These are phyloP conservation scores for Calonectria fujianensis DNA, from an alignment of 2,329 filamentous ascomycete species.

Conservation along the genomic window DNA sequence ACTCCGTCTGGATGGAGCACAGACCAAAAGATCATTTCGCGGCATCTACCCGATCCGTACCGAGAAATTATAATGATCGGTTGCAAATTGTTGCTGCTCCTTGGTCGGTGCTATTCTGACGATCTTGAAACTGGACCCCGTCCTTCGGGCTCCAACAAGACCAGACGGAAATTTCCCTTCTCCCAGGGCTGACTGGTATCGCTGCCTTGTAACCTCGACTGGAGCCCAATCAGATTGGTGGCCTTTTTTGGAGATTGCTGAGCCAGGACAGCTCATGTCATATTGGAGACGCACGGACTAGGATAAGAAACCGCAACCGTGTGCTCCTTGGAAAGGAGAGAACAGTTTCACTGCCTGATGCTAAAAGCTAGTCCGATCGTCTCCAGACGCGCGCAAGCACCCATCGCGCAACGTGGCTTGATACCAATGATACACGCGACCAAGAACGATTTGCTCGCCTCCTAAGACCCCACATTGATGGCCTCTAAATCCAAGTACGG, in stretches of 20 bases:
- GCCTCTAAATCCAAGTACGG: background rate
- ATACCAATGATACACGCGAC: conserved; percentile 17
- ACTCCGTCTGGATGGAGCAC: conserved; percentile 1
- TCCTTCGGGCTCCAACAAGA: background rate
- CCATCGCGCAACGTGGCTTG: conserved; percentile 20
- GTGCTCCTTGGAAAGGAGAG: background rate
- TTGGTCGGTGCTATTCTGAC: conserved; percentile 7
- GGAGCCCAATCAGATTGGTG: conserved; percentile 22
- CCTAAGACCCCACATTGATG: background rate
- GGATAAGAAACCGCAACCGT: conserved; percentile 20
- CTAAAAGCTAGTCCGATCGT: background rate
- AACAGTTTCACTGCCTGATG: conserved; percentile 15
- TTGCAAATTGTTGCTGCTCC: conserved; percentile 18
- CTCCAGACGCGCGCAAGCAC: background rate
- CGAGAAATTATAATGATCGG: conserved; percentile 16
- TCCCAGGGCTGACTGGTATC: background rate
- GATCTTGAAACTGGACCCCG: conserved; percentile 17
- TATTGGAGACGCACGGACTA: conserved; percentile 16
- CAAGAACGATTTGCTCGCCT: conserved; percentile 17
- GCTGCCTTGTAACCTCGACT: conserved; percentile 10
- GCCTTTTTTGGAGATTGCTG: conserved; percentile 14
- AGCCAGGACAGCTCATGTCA: conserved; percentile 19
- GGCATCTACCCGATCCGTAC: conserved; percentile 26
- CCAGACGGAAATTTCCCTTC: conserved; percentile 7
- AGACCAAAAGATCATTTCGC: conserved; percentile 9